Conservation (phyloP, 2,329 filamentous ascomycete genomes). For the Epichloe scottii region DNA sequence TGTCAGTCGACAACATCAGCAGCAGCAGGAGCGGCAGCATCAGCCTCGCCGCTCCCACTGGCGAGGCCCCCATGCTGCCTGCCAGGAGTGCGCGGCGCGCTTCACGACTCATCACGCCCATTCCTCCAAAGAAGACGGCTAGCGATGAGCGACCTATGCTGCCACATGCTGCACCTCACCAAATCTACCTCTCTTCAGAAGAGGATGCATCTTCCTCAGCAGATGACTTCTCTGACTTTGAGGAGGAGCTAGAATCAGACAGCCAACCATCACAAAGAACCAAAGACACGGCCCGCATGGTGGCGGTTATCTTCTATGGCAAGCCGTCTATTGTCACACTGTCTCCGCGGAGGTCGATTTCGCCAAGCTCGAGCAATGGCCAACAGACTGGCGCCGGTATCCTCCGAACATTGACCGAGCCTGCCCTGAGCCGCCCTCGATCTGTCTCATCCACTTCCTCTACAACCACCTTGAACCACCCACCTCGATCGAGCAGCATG, state of each 20-base stretch:
- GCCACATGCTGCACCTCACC: constrained; percentile 36
- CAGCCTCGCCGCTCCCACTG: constrained; percentile 11
- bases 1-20: constrained; percentile 14
- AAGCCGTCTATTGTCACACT: constrained; percentile 47
- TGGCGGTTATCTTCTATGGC: constrained; percentile 46
- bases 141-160: constrained; percentile 19
- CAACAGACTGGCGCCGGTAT: constrained; percentile 14
- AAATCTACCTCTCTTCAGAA: constrained; percentile 52
- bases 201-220: constrained; percentile 52
- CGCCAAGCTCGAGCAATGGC: constrained; percentile 24
- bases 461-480: constrained; percentile 19
- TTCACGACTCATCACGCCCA: constrained; percentile 27
- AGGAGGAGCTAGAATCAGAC: constrained; percentile 31
- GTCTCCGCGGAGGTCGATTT: constrained; percentile 27
- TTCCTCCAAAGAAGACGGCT: constrained; percentile 22
- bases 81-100: constrained; percentile 36
- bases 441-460: constrained; percentile 23
- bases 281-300: constrained; percentile 44
- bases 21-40: constrained; percentile 8
- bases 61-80: constrained; percentile 30
- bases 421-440: constrained; percentile 17
- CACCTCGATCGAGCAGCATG: constrained; percentile 32
- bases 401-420: constrained; percentile 20
- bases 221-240: constrained; percentile 44
- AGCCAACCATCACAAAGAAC: constrained; percentile 20